Evolutionary conservation across 345 rosid genomes (phyloP).

Genomic region (Heritiera fomes): DNA sequence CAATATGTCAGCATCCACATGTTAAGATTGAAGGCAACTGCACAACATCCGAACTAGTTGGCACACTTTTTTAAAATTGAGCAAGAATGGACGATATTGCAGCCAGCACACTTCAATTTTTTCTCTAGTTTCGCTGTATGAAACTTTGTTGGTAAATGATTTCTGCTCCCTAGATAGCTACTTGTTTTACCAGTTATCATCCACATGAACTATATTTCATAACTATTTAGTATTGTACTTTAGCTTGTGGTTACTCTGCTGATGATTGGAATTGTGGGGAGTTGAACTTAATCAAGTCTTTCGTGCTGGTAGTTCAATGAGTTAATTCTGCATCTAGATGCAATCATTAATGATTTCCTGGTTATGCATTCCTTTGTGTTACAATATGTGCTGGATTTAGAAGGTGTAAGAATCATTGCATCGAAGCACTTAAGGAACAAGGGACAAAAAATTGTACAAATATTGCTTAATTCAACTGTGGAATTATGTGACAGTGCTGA

Average conservation of each 20-base stretch:
- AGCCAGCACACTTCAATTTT: neutral
- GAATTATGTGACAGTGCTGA: slow-evolving; percentile 23
- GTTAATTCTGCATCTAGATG: neutral
- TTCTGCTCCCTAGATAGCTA: neutral
- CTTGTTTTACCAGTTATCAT: neutral
- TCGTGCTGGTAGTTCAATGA: neutral
- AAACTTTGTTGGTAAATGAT: slow-evolving; percentile 10
- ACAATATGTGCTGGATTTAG: neutral
- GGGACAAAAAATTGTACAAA: slow-evolving; percentile 21
- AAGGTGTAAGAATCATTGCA: neutral
- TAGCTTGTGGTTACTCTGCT: neutral
- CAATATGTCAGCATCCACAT: neutral
- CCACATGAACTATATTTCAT: neutral
- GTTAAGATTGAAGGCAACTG: neutral
- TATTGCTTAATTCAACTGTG: slow-evolving; percentile 18
- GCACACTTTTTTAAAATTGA: neutral
- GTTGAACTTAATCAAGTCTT: neutral
- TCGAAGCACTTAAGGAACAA: neutral
- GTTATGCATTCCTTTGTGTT: neutral
- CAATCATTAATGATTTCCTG: neutral
- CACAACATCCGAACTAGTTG: neutral
- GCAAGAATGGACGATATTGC: neutral
- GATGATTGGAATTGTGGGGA: neutral
- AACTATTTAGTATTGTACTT: neutral
- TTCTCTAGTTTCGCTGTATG: neutral